phyloP scores from a whole-genome alignment of 352 stramenopile species.

The Phytophthora sp. region DNA sequence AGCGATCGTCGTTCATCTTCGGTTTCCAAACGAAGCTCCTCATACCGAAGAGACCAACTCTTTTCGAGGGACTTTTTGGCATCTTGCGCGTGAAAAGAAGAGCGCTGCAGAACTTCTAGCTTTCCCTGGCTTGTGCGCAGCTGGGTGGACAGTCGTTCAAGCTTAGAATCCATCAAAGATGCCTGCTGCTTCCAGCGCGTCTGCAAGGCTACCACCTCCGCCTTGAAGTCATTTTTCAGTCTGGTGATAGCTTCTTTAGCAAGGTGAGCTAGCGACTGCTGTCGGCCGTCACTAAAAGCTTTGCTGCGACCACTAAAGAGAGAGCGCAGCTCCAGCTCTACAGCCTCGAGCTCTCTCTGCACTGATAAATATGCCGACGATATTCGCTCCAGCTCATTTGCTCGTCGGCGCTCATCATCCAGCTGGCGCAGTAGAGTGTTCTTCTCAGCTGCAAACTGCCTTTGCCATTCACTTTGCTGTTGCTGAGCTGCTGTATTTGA shows the following conservation, averaged over 20 bases:
- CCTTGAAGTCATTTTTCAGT: conserved; percentile 58
- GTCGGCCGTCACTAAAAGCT: conserved; percentile 1
- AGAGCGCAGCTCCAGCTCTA: conserved; percentile 46
- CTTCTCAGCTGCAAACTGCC: conserved; percentile 54
- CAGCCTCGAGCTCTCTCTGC: conserved; percentile 44
- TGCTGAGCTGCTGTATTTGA: conserved; percentile 39
- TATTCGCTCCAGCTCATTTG: conserved; percentile 38
- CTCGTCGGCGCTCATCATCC: conserved; percentile 45
- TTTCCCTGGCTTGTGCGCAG: conserved; percentile 57
- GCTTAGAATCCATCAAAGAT: conserved; percentile 35
- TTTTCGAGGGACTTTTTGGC: conserved; percentile 47
- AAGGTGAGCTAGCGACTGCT: conserved; percentile 24
- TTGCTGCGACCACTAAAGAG: conserved; percentile 19
- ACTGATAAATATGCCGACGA: conserved; percentile 15
- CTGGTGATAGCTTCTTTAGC: conserved; percentile 38
- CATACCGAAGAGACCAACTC: conserved; percentile 48
- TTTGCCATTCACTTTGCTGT: conserved; percentile 47
- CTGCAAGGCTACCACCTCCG: conserved; percentile 38
- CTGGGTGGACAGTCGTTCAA: conserved; percentile 51
- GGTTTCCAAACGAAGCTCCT: conserved; percentile 50
- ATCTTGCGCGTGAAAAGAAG: conserved; percentile 50
- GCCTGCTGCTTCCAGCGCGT: conserved; percentile 55
- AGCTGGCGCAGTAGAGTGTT: conserved; percentile 50
- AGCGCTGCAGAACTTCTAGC: conserved; percentile 52
- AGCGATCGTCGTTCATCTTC: conserved; percentile 44